phyloP scores from a whole-genome alignment of 2,329 filamentous ascomycete species.

The Lecanicillium sp. region DNA sequence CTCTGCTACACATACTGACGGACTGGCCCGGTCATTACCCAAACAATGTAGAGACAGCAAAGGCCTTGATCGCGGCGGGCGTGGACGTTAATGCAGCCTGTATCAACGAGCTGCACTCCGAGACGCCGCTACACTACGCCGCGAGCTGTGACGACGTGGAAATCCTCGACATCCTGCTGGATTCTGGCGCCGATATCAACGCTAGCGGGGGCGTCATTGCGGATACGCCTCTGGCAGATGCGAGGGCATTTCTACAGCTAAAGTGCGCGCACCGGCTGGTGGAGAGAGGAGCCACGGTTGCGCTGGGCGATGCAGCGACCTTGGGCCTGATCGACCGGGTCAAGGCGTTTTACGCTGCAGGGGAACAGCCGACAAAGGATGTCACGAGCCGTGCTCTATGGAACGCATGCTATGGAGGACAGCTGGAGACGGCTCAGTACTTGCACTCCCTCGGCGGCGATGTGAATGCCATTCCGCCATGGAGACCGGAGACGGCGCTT shows the following conservation, averaged over 20 bases:
- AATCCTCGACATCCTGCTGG: conserved; percentile 11
- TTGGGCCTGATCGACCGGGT: conserved; percentile 10
- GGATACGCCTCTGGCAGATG: conserved; percentile 12
- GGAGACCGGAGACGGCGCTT: conserved; percentile 41
- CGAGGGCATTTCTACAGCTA: conserved; percentile 11
- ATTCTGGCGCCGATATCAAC: conserved; percentile 14
- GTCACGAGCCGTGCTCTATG: conserved; percentile 9
- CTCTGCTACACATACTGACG: conserved; percentile 11
- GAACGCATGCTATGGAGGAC: conserved; percentile 13
- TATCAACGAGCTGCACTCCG: conserved; percentile 9
- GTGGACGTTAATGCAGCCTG: conserved; percentile 10
- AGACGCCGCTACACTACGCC: conserved; percentile 12
- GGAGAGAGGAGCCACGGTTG: conserved; percentile 9
- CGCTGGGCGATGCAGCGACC: conserved; percentile 11
- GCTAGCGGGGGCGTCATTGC: conserved; percentile 11
- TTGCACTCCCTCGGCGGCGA: conserved; percentile 6
- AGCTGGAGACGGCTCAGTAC: conserved; percentile 9
- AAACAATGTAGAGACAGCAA: conserved; percentile 3
- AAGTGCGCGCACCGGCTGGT: conserved; percentile 10
- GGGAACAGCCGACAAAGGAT: neutral
- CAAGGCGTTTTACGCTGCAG: conserved; percentile 2
- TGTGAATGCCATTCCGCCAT: conserved; percentile 21
- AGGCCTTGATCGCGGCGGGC: conserved; percentile 7
- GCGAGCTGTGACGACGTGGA: conserved; percentile 12
- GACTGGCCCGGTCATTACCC: conserved; percentile 12